These are phyloP conservation scores for Chlorophyllum brunneum DNA, from an alignment of 768 basidiomycete species.

Conservation along the genomic window DNA sequence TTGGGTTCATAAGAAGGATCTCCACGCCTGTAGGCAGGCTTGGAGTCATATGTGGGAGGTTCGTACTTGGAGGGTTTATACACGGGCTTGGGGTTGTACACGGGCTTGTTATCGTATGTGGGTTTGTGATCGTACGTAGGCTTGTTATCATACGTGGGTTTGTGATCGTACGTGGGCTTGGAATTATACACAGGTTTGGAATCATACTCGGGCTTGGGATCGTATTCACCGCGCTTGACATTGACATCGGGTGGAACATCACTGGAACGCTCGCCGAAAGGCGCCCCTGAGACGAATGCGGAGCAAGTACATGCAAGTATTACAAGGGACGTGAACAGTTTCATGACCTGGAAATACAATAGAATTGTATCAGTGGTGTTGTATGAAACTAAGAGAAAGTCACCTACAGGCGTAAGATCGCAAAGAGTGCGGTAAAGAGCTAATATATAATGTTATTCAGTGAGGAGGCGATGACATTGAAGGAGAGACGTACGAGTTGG, in stretches of 20 bases:
- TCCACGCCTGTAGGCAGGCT: background rate
- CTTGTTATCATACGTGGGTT: background rate
- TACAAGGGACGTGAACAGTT: constrained; percentile 4
- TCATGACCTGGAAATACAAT: constrained; percentile 1
- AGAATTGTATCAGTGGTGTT: background rate
- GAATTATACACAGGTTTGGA: background rate
- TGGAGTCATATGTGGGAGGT: background rate
- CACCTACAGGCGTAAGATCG: background rate
- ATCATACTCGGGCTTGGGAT: background rate
- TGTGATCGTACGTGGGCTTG: background rate
- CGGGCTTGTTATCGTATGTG: background rate
- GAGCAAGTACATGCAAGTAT: constrained; percentile 3
- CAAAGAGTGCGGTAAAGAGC: background rate
- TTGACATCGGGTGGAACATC: background rate
- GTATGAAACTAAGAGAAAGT: background rate
- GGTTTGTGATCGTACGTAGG: background rate
- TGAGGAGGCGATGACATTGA: background rate
- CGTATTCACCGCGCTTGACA: background rate
- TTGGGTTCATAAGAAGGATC: too few relatives aligned
- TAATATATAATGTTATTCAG: background rate
- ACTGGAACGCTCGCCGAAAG: background rate
- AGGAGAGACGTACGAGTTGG: too few relatives aligned
- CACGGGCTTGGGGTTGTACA: background rate
- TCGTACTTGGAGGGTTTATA: background rate
- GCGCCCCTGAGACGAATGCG: constrained; percentile 4